Evolutionary conservation across 208 protist species (phyloP).

Genomic region (Acanthamoeba royreba): DNA sequence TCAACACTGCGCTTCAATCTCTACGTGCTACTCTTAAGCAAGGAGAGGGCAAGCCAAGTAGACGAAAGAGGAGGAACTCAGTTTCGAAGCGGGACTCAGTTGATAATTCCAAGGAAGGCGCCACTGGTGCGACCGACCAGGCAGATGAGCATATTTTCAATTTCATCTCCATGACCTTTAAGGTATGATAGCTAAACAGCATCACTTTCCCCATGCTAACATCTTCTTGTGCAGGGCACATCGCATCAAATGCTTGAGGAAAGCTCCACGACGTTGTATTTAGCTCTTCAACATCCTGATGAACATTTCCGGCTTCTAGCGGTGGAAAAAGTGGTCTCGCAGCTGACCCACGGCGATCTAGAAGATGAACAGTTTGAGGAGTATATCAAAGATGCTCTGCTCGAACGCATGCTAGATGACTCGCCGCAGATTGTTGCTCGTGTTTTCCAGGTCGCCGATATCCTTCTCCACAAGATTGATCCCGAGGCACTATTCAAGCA

Average conservation of each 20-base stretch:
- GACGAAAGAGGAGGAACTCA: neutral
- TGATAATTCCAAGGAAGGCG: neutral
- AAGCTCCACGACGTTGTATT: conserved; percentile 25
- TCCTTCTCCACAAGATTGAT: neutral
- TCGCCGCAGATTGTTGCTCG: neutral
- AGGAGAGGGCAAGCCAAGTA: neutral
- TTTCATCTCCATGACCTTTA: neutral
- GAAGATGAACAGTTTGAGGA: neutral
- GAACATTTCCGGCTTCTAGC: conserved; percentile 2
- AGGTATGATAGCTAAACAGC: neutral
- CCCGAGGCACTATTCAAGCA: neutral
- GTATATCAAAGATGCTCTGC: neutral
- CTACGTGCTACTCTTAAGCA: neutral
- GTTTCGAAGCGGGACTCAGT: neutral
- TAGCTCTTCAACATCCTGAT: conserved; percentile 41
- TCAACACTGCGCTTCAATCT: neutral
- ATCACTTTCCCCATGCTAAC: neutral
- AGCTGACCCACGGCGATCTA: neutral
- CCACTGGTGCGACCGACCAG: neutral
- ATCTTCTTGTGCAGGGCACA: conserved; percentile 20
- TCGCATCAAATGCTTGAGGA: conserved; percentile 39
- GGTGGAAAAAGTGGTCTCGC: neutral
- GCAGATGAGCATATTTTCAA: neutral
- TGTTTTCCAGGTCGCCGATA: neutral
- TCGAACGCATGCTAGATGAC: neutral